Evolutionary conservation across 2,329 filamentous ascomycete species (phyloP), one percentile per base, ranked within the genome.

Genomic region (Trichoderma sp.): DNA sequence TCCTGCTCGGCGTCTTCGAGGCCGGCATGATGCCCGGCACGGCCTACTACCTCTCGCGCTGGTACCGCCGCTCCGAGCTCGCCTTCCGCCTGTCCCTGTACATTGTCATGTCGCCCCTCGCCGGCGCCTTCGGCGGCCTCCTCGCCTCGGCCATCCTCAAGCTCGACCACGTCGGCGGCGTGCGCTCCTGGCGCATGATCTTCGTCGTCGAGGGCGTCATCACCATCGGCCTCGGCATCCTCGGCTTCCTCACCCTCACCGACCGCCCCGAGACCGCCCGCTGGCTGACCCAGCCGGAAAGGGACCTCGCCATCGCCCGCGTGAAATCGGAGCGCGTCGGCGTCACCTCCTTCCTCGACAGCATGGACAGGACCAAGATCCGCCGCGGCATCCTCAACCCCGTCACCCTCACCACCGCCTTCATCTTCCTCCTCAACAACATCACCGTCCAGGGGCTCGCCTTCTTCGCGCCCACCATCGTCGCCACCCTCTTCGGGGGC

Each of bases 1-100:
- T 92, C 69, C 68, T 91, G 0, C 81, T 91, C 0, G 87, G 87
- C 10, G 75, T 89, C 12, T 91, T 91, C 65, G 90, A 93, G 75
- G 87, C 90, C 0, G 90, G 89, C 7, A 87, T 92, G 84, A 75
- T 92, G 62, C 90, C 90, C 0, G 89, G 90, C 0, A 90, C 91
- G 47, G 88, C 88, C 0, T 92, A 91, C 75, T 92, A 91, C 70
- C 77, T 91, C 21, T 88, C 85, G 0, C 80, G 89, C 59, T 92
- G 89, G 89, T 92, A 91, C 69, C 80, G 88, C n/a, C 80, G 87
- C 39, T 83, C 82, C 57, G 89, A 92, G 74, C 78, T 92, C 6
- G 83, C 86, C 0, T 90, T 90, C 73, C 82, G 89, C 0, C 78
- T 91, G 0, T 84, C 86, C 0, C 77, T 91, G 2, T 91, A 90